Evolutionary conservation across 305 asterid genomes (phyloP).

Genomic region (Withania somnifera): DNA sequence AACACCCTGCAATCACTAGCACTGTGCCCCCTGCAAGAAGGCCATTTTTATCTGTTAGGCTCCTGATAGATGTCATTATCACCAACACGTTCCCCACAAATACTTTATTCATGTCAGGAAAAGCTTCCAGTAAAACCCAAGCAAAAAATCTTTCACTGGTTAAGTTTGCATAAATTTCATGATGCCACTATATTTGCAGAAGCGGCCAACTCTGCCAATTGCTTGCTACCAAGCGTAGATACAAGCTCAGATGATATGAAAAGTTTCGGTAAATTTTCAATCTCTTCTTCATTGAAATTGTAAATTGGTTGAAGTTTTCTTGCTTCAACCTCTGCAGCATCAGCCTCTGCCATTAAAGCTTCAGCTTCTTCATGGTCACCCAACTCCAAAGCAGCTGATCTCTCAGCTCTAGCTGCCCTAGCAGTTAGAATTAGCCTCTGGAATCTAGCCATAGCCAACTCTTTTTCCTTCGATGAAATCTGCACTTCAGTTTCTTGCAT

Average conservation of each 20-base stretch:
- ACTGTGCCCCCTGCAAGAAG: neutral
- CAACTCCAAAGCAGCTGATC: conserved; percentile 34
- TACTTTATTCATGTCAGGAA: neutral
- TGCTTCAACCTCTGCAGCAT: conserved; percentile 33
- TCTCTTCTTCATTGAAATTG: conserved; percentile 20
- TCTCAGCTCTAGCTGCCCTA: conserved; percentile 28
- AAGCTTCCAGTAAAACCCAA: neutral
- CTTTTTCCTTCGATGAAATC: conserved; percentile 24
- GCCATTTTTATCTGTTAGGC: neutral
- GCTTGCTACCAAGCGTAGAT: conserved; percentile 27
- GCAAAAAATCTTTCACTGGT: neutral
- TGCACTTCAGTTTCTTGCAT: conserved; percentile 28
- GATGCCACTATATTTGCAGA: conserved; percentile 12
- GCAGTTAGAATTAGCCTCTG: conserved; percentile 27
- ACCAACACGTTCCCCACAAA: neutral
- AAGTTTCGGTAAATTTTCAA: conserved; percentile 11
- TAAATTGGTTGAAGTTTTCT: conserved; percentile 20
- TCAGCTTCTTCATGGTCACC: conserved; percentile 40
- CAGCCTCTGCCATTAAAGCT: conserved; percentile 26
- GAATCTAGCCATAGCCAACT: conserved; percentile 25
- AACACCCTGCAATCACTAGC: neutral
- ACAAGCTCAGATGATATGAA: conserved; percentile 31
- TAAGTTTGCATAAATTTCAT: neutral
- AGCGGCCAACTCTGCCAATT: conserved; percentile 20
- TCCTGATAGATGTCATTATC: neutral